Percentiles rank a stretch among this genome's conserved stretches.
These are phyloP conservation scores for Hirschioporus abietinus DNA, from an alignment of 768 basidiomycete species.

Conservation along the genomic window DNA sequence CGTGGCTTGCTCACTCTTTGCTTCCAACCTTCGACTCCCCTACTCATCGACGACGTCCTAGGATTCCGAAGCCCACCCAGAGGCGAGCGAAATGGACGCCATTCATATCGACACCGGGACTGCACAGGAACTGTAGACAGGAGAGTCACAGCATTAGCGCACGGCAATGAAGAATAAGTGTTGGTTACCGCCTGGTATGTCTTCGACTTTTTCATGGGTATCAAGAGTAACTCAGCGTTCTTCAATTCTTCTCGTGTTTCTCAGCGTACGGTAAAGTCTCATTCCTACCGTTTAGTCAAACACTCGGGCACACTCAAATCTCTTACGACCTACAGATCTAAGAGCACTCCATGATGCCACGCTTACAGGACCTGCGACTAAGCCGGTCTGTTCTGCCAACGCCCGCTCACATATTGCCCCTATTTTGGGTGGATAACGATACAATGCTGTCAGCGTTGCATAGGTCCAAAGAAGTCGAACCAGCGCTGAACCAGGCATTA, in stretches of 20 bases:
- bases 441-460: constrained; percentile 93
- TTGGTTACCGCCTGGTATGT: constrained; percentile 74
- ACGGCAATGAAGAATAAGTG: constrained; percentile 79
- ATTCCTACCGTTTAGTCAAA: constrained; percentile 52
- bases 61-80: constrained; percentile 19
- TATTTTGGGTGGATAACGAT: constrained; percentile 97
- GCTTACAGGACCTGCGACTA: constrained; percentile 74
- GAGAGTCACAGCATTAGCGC: constrained; percentile 60
- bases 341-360: constrained; percentile 60
- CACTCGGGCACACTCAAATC: constrained; percentile 53
- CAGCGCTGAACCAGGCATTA: constrained; percentile 86
- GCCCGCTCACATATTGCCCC: constrained; percentile 79
- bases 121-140: constrained; percentile 61
- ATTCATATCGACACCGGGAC: constrained; percentile 71
- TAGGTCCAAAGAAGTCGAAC: constrained; percentile 88
- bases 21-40: too few relatives aligned
- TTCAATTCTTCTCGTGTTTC: neutral
- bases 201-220: constrained; percentile 4
- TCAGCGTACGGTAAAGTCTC: constrained; percentile 59
- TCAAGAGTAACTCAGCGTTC: neutral
- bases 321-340: constrained; percentile 49
- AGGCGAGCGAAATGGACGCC: constrained; percentile 68
- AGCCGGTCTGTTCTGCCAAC: constrained; percentile 69
- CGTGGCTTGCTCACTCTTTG: too few relatives aligned
- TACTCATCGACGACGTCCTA: too few relatives aligned